Evolutionary conservation across 228 moss, liverwort and hornwort species (phyloP), one percentile per base, ranked within the genome.

Genomic region (Sphagnum fallax): DNA sequence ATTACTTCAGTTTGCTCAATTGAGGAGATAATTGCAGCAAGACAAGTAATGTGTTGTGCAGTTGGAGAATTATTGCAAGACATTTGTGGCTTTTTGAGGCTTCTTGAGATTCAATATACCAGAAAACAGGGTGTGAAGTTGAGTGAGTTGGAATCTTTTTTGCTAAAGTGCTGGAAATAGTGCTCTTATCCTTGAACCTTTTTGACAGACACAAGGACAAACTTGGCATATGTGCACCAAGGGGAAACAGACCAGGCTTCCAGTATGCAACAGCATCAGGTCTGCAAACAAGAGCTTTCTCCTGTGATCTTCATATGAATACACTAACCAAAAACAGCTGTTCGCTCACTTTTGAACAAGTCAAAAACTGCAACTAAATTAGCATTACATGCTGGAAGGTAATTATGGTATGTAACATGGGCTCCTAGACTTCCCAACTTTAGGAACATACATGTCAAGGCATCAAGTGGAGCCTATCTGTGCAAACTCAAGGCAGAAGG

Each of bases 191-290:
- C 32, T 32, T 32, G 32, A 32, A 32, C 32, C 32, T 48, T 65
- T 1, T 65, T 14, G 10, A 7, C 50, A 68, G 68, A 13, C 52
- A 71, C 75, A 81, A 77, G 81, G 78, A 76, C 78, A 71, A 84
- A 76, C 67, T 81, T 74, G 63, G 53, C 73, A 78, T 64, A 78
- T 69, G 47, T 81, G 65, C 84, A 81, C 50, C 62, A 71, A 76
- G 76, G 81, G 58, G 78, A 81, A 53, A 71, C 63, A 71, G n/a
- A 58, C 16, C 61, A 81, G 63, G 74, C 76, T 69, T 74, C 69
- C 1, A 78, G 67, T 62, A 69, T 67, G 52, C 71, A 74, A 64
- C 81, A 81, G 66, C 81, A 76, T 47, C 81, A 84, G 84, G 84
- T 84, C 49, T 4, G 32, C 6, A 62, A 47, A 62, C 32, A 32